A percentile compares a stretch with the other conserved stretches of the same genome.
Conservation (phyloP, 352 stramenopile genomes). For the Phytophthora vignae region DNA sequence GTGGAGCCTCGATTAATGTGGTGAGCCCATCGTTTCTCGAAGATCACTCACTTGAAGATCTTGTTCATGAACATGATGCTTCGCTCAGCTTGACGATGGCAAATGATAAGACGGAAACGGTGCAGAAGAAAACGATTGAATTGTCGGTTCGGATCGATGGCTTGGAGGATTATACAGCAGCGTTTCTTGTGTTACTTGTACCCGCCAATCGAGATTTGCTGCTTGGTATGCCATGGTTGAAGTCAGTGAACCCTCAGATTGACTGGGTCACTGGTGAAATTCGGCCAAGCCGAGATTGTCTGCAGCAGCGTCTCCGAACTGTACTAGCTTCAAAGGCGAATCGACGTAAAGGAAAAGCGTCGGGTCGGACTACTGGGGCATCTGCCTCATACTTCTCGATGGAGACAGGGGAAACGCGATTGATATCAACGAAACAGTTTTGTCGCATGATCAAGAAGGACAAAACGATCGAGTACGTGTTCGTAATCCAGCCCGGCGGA, state of each 20-base stretch:
- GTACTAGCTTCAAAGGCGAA: background rate
- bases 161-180: background rate
- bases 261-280: background rate
- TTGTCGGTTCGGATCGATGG: background rate
- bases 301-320: background rate
- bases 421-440: background rate
- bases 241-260: background rate
- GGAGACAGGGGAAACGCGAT: background rate
- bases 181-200: constrained; percentile 10
- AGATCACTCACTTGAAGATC: background rate
- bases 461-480: background rate
- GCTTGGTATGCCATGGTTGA: background rate
- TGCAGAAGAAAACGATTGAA: constrained; percentile 6
- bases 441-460: background rate
- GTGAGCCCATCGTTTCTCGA: constrained; percentile 8
- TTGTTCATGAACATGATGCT: background rate
- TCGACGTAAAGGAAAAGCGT: background rate
- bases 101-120: background rate
- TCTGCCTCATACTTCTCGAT: background rate
- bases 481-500: background rate
- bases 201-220: background rate
- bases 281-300: background rate
- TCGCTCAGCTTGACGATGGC: constrained; percentile 7
- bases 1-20: constrained; percentile 15
- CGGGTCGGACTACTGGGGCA: background rate